Percentiles rank a stretch among this genome's conserved stretches.
Evolutionary conservation across 257 asterid genomes (phyloP).

Genomic region (Primulina tabacum): DNA sequence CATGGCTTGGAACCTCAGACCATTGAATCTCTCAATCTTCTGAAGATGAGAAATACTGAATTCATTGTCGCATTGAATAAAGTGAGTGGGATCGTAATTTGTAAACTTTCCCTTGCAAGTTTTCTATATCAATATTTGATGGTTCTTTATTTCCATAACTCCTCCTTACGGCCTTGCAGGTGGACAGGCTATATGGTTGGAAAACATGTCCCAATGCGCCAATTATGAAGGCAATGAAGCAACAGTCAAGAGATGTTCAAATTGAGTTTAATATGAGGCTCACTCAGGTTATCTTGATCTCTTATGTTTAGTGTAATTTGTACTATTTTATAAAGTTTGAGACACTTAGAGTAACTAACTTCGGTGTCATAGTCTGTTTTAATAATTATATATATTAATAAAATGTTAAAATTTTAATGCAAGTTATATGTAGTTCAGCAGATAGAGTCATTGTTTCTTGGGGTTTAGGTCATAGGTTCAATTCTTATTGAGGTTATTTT

Average conservation of each 20-base stretch:
- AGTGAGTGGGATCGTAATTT: conserved; percentile 42
- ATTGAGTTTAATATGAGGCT: conserved; percentile 67
- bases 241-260: conserved; percentile 72
- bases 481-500: too few species aligned
- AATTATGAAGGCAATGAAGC: conserved; percentile 71
- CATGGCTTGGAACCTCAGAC: conserved; percentile 99
- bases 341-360: too few species aligned
- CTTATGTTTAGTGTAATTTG: conserved; percentile 14
- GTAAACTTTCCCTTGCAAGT: conserved; percentile 7
- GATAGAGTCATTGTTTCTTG: too few species aligned
- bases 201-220: conserved; percentile 75
- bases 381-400: too few species aligned
- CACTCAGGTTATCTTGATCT: conserved; percentile 48
- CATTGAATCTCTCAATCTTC: conserved; percentile 87
- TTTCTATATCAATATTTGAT: neutral
- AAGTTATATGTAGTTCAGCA: too few species aligned
- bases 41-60: conserved; percentile 87
- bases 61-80: conserved; percentile 91
- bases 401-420: too few species aligned
- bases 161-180: conserved; percentile 40
- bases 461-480: too few species aligned
- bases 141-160: conserved; percentile 11
- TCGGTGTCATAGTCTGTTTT: too few species aligned
- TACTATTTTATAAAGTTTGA: too few species aligned
- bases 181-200: conserved; percentile 92